Conservation (phyloP, 257 asterid species). For the Solanum peruvianum region DNA sequence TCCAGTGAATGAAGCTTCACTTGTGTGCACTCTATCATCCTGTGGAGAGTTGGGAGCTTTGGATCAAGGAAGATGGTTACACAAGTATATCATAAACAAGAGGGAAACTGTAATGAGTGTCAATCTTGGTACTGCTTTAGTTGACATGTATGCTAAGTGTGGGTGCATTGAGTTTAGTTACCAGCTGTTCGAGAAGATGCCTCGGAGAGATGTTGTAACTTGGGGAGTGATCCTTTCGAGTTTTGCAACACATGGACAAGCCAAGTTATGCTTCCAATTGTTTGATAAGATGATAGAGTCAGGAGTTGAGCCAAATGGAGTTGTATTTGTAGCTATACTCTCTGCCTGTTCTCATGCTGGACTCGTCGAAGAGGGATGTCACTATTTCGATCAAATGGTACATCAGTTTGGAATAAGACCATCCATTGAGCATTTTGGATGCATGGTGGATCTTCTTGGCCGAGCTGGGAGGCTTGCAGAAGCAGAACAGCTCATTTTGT, state of each 20-base stretch:
- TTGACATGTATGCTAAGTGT: constrained; percentile 24
- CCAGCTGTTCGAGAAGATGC: constrained; percentile 4
- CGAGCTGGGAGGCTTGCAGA: constrained; percentile 11
- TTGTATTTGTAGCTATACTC: constrained; percentile 10
- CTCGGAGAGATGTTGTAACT: constrained; percentile 11
- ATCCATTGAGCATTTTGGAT: constrained; percentile 20
- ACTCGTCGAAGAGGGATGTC: constrained; percentile 4
- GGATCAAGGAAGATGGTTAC: constrained; percentile 25
- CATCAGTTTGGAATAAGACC: constrained; percentile 8
- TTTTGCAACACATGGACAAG: constrained; percentile 9
- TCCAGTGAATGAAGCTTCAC: constrained; percentile 7
- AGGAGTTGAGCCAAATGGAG: constrained; percentile 4
- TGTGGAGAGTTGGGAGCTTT: constrained; percentile 17
- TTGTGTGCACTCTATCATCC: constrained; percentile 18
- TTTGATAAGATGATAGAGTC: constrained; percentile 8
- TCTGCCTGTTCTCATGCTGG: constrained; percentile 24
- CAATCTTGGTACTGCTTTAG: constrained; percentile 7
- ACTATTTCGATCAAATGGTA: constrained; percentile 11
- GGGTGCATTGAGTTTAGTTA: constrained; percentile 14
- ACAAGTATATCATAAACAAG: constrained; percentile 3
- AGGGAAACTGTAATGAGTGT: neutral
- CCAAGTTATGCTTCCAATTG: constrained; percentile 9
- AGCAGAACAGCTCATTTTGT: constrained; percentile 11
- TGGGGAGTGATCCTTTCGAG: constrained; percentile 21
- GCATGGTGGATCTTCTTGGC: constrained; percentile 24